These are phyloP conservation scores for Excoecaria cochinchinensis DNA, from an alignment of 345 rosid genomes.

Conservation along the genomic window DNA sequence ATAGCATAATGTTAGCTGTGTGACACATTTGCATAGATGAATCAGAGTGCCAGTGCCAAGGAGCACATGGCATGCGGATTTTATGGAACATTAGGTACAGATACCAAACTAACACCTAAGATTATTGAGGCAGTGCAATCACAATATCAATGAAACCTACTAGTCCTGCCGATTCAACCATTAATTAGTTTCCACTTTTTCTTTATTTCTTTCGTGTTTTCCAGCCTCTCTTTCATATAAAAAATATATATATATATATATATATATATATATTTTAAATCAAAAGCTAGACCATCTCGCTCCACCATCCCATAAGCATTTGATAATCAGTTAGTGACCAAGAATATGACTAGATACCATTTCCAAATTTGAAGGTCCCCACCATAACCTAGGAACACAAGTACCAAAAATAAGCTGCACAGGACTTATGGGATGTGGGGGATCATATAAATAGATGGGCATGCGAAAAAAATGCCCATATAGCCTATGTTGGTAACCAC, in stretches of 20 bases:
- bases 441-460: neutral
- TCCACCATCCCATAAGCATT: neutral
- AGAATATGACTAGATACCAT: neutral
- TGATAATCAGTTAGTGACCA: neutral
- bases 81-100: neutral
- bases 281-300: neutral
- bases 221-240: neutral
- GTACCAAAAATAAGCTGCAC: neutral
- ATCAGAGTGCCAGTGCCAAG: neutral
- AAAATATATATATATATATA: no score
- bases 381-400: neutral
- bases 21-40: neutral
- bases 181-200: neutral
- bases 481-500: neutral
- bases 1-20: neutral
- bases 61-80: neutral
- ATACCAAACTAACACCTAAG: neutral
- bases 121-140: neutral
- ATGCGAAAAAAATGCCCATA: neutral
- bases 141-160: neutral
- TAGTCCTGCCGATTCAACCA: neutral
- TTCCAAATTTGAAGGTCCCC: slow-evolving; percentile 1
- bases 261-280: no score
- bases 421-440: neutral
- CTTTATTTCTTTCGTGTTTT: neutral